Conservation (phyloP, 148 eudicot species). For the Amaranthus cruentus region DNA sequence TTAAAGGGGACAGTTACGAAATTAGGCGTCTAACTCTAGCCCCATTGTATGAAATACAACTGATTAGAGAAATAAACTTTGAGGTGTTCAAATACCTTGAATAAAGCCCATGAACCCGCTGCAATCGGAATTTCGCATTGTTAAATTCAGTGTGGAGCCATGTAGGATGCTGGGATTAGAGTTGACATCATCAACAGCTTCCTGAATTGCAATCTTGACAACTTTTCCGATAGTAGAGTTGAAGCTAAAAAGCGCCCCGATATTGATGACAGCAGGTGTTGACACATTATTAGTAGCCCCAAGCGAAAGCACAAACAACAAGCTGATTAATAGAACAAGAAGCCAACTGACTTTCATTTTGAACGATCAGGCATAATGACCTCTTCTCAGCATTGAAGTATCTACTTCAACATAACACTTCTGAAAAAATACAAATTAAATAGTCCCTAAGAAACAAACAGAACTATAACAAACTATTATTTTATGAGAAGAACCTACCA, state of each 20-base stretch:
- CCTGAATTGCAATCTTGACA: slow-evolving; percentile 74
- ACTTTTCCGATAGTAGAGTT: slow-evolving; percentile 86
- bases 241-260: slow-evolving; percentile 83
- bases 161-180: slow-evolving; percentile 52
- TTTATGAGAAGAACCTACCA: no score
- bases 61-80: slow-evolving; percentile 7
- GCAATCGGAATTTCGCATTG: slow-evolving; percentile 55
- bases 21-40: no score
- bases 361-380: slow-evolving; percentile 19
- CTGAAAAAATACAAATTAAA: slow-evolving; percentile 17
- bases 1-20: no score
- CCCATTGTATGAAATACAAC: no score
- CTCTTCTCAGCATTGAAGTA: slow-evolving; percentile 16
- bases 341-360: slow-evolving; percentile 42
- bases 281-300: slow-evolving; percentile 44
- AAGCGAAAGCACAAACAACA: slow-evolving; percentile 28
- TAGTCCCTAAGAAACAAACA: slow-evolving; percentile 14
- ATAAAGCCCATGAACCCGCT: slow-evolving; percentile 85
- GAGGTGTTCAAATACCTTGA: slow-evolving; percentile 52
- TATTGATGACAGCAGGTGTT: slow-evolving; percentile 65
- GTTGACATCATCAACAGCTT: slow-evolving; percentile 85
- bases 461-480: not conserved
- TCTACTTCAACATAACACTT: slow-evolving; percentile 18
- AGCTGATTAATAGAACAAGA: slow-evolving; percentile 28
- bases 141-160: slow-evolving; percentile 52